A percentile compares a stretch with the other conserved stretches of the same genome.
These are phyloP conservation scores for Rhizopus arrhizus DNA, from an alignment of 371 early-diverging fungal genomes.

Conservation along the genomic window DNA sequence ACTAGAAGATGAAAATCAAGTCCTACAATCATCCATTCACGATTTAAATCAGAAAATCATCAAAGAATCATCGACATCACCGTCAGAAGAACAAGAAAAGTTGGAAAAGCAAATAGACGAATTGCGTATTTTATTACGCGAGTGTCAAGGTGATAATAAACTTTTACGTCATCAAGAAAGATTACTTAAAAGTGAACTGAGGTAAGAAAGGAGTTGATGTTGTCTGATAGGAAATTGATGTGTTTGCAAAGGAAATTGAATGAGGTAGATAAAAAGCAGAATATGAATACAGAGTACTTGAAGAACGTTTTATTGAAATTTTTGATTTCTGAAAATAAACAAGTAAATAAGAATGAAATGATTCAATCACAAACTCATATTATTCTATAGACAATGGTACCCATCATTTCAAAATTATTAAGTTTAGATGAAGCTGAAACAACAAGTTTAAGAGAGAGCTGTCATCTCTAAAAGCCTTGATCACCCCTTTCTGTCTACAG, in stretches of 20 bases:
- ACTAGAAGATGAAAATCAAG: slow-evolving; percentile 24
- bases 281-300: slow-evolving; percentile 64
- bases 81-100: slow-evolving; percentile 18
- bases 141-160: slow-evolving; percentile 50
- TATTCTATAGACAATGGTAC: slow-evolving; percentile 41
- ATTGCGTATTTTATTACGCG: slow-evolving; percentile 59
- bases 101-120: slow-evolving; percentile 53
- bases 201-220: slow-evolving; percentile 20
- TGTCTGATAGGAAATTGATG: neutral
- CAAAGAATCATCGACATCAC: neutral
- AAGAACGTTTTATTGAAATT: slow-evolving; percentile 69
- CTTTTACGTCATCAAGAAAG: slow-evolving; percentile 58
- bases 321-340: slow-evolving; percentile 57
- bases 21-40: neutral
- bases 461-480: neutral
- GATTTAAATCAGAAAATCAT: neutral
- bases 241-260: slow-evolving; percentile 52
- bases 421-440: slow-evolving; percentile 48
- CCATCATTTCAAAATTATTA: slow-evolving; percentile 49
- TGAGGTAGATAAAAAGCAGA: slow-evolving; percentile 62
- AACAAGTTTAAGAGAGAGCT: slow-evolving; percentile 24
- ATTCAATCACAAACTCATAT: neutral
- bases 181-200: slow-evolving; percentile 54
- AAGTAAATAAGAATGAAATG: slow-evolving; percentile 28
- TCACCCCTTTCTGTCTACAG: no score